A percentile compares a stretch with the other conserved stretches of the same genome.
Conservation (phyloP, 768 basidiomycete genomes). For the Dentipellis fragilis region DNA sequence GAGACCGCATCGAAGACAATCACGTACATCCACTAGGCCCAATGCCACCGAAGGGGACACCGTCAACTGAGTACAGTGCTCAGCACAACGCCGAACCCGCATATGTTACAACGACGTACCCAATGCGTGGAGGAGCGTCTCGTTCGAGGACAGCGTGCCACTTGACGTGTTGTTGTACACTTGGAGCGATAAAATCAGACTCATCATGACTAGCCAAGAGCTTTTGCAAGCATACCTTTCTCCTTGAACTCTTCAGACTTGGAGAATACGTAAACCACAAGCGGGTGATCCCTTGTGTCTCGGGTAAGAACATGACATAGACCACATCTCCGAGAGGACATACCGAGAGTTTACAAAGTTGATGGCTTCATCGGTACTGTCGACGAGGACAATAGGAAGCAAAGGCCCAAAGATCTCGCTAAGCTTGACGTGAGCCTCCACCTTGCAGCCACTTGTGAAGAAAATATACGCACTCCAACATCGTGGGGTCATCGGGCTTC, state of each 20-base stretch:
- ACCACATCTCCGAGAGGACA: slow-evolving; percentile 3
- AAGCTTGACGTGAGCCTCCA: not conserved
- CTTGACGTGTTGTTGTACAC: slow-evolving; percentile 62
- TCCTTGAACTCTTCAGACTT: slow-evolving; percentile 44
- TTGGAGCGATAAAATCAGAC: slow-evolving; percentile 15
- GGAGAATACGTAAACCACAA: slow-evolving; percentile 70
- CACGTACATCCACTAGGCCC: slow-evolving; percentile 44
- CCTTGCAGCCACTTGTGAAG: not conserved
- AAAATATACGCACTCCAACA: slow-evolving; percentile 49
- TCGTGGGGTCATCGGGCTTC: slow-evolving; percentile 50
- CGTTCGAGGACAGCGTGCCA: slow-evolving; percentile 61
- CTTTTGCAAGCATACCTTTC: slow-evolving; percentile 32
- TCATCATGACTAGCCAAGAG: no score
- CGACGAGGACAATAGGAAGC: slow-evolving; percentile 62
- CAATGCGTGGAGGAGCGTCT: slow-evolving; percentile 47
- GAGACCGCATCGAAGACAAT: not conserved
- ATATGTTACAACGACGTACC: slow-evolving; percentile 26
- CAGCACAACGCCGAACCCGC: not conserved
- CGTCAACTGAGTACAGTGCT: slow-evolving; percentile 31
- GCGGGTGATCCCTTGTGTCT: slow-evolving; percentile 50
- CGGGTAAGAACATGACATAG: not conserved
- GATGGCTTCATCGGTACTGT: slow-evolving; percentile 58
- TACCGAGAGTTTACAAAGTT: slow-evolving; percentile 51
- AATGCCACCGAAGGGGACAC: slow-evolving; percentile 63
- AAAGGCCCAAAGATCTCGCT: slow-evolving; percentile 82